Percentiles rank a stretch among this genome's conserved stretches.
phyloP scores from a whole-genome alignment of 345 rosid species.

The Gossypium sturtianum region DNA sequence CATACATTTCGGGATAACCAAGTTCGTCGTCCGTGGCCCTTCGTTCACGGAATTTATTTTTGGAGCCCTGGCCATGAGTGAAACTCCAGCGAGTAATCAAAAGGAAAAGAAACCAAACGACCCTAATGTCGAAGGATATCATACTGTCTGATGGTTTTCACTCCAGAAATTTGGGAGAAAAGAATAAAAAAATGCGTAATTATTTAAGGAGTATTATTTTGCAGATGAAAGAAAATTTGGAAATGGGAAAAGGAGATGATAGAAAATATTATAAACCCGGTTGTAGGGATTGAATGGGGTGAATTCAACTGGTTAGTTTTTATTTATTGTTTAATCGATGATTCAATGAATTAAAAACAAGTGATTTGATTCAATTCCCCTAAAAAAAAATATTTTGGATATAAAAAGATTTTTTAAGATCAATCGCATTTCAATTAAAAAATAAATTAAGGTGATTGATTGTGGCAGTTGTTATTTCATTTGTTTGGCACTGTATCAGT shows the following conservation, averaged over 20 bases:
- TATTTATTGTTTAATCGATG: too few relatives aligned
- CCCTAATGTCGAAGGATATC: constrained; percentile 36
- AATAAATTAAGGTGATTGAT: too few relatives aligned
- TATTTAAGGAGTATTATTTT: background rate
- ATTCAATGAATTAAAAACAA: too few relatives aligned
- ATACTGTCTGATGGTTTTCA: constrained; percentile 31
- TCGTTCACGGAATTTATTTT: constrained; percentile 74
- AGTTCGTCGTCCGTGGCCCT: constrained; percentile 72
- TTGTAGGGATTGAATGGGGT: too few relatives aligned
- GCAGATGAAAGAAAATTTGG: background rate
- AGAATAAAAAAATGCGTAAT: background rate
- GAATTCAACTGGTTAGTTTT: too few relatives aligned
- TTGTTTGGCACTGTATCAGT: too few relatives aligned
- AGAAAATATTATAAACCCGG: background rate
- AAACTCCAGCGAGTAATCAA: constrained; percentile 14
- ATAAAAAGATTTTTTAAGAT: too few relatives aligned
- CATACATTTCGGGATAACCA: constrained; percentile 70
- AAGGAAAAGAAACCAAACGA: constrained; percentile 39
- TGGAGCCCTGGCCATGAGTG: constrained; percentile 40
- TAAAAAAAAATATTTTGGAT: too few relatives aligned
- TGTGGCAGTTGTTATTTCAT: too few relatives aligned
- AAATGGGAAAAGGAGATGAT: background rate
- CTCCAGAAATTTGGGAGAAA: constrained; percentile 5
- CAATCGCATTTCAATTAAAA: too few relatives aligned
- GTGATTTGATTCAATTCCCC: too few relatives aligned